A percentile compares a stretch with the other conserved stretches of the same genome.
phyloP scores from a whole-genome alignment of 306 rosid genomes.

The cucumber (Cucumis sativus) region Cucumber_9930_V3 NC_026655.2:24192501-24193000 shows the following conservation, averaged over 20 bases:
- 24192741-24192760: slow-evolving; percentile 60
- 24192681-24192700: slow-evolving; percentile 86
- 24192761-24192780: slow-evolving; percentile 37
- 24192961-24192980: not conserved
- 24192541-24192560: slow-evolving; percentile 85
- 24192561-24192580: slow-evolving; percentile 62
- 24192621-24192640: slow-evolving; percentile 99
- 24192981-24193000: not conserved
- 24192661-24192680: slow-evolving; percentile 66
- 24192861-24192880: not conserved
- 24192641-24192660: slow-evolving; percentile 86
- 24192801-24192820: slow-evolving; percentile 6
- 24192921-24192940: not conserved
- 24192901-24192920: not conserved
- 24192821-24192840: not conserved
- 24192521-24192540: not conserved
- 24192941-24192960: slow-evolving; percentile 1
- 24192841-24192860: not conserved
- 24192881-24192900: not conserved
- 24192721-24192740: slow-evolving; percentile 44
- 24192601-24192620: slow-evolving; percentile 81
- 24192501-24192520: slow-evolving; percentile 1
- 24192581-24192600: slow-evolving; percentile 62
- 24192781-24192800: slow-evolving; percentile 14
- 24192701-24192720: slow-evolving; percentile 81